Evolutionary conservation across 306 rosid genomes (phyloP), one percentile per base, ranked within the genome.

Genomic region (Begonia fuchsioides): DNA sequence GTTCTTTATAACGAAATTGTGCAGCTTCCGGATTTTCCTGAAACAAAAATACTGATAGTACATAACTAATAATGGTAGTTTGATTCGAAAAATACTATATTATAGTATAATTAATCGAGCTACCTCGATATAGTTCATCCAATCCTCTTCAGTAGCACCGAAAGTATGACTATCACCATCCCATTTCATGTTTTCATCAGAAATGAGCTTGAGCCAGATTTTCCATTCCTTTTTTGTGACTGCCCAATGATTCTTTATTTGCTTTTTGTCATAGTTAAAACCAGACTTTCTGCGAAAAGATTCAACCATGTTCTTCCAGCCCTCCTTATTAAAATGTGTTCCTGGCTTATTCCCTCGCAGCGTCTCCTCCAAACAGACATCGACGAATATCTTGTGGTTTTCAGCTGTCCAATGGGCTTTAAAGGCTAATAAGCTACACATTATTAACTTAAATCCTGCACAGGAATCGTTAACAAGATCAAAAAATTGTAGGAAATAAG

Each of bases 221-320:
- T 71, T 73, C 81, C 81, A 73, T 46, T 46, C 67, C 17, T 71
- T 66, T 63, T 74, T 65, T 49, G 83, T 76, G 32, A 65, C 45
- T 38, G 68, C 74, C 74, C 73, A 76, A 20, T 77, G 92, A 61
- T 81, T 81, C 74, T 76, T 81, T 44, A 77, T 10, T 46, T 76
- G 79, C 12, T 13, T 73, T 47, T 60, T 66, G 40, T 55, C 67
- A 32, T 81, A 71, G 44, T 63, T 68, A 47, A 69, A 55, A 58
- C 85, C 79, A 43, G 83, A 68, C 70, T 52, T 67, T 17, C 70
- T 60, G 17, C 60, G 60, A 56, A 76, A 77, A n/a, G 71, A 63
- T 55, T 55, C 69, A 38, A 76, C 53, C 0, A 81, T 60, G 43
- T 69, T 76, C 40, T 39, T 60, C 92, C 81, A 77, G 32, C 77